These are phyloP conservation scores for Colletotrichum sublineola DNA, from an alignment of 2,329 filamentous ascomycete species.

Conservation along the genomic window DNA sequence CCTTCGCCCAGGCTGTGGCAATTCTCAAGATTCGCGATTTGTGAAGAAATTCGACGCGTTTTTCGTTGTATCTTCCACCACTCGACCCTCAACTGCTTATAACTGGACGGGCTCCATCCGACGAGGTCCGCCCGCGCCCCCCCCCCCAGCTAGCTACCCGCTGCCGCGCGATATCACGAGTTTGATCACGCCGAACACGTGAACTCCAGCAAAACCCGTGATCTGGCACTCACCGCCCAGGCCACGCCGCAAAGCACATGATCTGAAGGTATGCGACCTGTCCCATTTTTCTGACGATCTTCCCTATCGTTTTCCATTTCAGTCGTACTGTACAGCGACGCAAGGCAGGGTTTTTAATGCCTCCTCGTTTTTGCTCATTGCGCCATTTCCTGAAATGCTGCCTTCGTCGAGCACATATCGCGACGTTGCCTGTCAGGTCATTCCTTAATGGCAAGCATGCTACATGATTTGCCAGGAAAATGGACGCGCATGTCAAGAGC, in stretches of 20 bases:
- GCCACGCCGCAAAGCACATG: conserved; percentile 55
- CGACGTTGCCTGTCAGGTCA: conserved; percentile 7
- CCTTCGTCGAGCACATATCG: conserved; percentile 1
- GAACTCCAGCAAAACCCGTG: conserved; percentile 55
- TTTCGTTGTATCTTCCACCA: neutral
- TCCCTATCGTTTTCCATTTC: conserved; percentile 21
- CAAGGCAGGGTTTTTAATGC: neutral
- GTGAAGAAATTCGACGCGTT: conserved; percentile 25
- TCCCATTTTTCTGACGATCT: conserved; percentile 42
- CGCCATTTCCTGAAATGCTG: conserved; percentile 26
- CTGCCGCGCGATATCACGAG: conserved; percentile 62
- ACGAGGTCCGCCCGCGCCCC: conserved; percentile 20
- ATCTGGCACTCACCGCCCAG: conserved; percentile 50
- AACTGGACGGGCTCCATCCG: conserved; percentile 39
- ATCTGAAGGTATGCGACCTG: conserved; percentile 58
- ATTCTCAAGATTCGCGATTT: conserved; percentile 32
- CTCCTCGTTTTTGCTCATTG: conserved; percentile 11
- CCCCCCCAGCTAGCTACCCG: conserved; percentile 31
- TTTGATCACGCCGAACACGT: conserved; percentile 55
- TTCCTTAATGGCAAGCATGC: neutral
- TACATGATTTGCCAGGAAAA: neutral
- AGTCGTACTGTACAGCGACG: conserved; percentile 30
- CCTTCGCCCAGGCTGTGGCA: conserved; percentile 19
- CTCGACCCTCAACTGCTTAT: conserved; percentile 30
- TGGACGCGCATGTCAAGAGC: conserved; percentile 9